These are phyloP conservation scores for Lepiota brunneoincarnata DNA, from an alignment of 768 basidiomycete species.

Conservation along the genomic window DNA sequence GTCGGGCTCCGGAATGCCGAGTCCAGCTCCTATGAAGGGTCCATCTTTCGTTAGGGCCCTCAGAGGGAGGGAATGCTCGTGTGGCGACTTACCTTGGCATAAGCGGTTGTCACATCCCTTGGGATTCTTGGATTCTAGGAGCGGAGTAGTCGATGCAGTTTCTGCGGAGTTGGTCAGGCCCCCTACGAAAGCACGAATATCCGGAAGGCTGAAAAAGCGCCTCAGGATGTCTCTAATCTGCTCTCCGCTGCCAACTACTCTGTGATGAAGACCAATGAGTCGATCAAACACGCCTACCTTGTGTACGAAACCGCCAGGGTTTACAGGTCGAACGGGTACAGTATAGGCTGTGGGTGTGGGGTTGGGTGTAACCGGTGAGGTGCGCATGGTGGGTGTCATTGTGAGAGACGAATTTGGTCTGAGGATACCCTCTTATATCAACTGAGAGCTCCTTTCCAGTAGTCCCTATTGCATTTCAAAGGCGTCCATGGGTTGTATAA, in stretches of 20 bases:
- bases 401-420: no score
- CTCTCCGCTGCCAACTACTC: conserved; percentile 3
- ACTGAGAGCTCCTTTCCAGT: no score
- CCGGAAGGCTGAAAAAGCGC: conserved; percentile 11
- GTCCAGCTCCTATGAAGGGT: not conserved
- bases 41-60: not conserved
- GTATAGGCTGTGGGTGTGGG: no score
- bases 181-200: not conserved
- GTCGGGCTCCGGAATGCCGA: not conserved
- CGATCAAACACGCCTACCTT: not conserved
- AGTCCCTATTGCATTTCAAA: not conserved
- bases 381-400: no score
- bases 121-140: not conserved
- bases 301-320: no score
- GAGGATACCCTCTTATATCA: no score
- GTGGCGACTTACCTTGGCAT: not conserved
- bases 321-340: no score
- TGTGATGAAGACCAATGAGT: not conserved
- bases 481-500: not conserved
- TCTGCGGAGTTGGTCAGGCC: not conserved
- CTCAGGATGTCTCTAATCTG: not conserved
- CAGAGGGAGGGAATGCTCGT: not conserved
- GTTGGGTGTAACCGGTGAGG: no score
- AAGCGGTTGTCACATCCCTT: not conserved
- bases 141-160: not conserved